phyloP scores from a whole-genome alignment of 306 rosid genomes.

The Luffa acutangula region DNA sequence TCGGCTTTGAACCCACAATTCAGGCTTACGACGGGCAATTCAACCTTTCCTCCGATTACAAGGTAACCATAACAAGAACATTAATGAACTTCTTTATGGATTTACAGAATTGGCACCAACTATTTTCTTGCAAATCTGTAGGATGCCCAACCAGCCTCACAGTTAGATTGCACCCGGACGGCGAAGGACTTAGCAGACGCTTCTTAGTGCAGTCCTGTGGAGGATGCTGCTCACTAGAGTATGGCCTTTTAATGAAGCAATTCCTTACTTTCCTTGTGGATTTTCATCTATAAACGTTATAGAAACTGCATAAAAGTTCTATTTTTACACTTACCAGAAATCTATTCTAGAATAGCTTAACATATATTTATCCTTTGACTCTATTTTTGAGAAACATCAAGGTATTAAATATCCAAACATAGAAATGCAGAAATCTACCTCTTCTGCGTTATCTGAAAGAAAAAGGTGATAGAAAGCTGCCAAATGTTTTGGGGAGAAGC shows the following conservation, averaged over 20 bases:
- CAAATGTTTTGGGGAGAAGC: neutral
- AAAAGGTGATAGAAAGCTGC: neutral
- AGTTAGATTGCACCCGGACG: constrained; percentile 26
- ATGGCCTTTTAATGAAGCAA: constrained; percentile 7
- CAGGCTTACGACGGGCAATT: constrained; percentile 30
- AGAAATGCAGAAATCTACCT: neutral
- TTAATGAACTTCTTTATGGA: neutral
- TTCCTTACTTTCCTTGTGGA: neutral
- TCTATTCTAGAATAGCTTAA: constrained; percentile 12
- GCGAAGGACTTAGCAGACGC: constrained; percentile 29
- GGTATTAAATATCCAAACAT: neutral
- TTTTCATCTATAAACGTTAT: constrained; percentile 11
- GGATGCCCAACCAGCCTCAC: constrained; percentile 24
- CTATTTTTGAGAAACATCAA: neutral
- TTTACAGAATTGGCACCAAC: constrained; percentile 11
- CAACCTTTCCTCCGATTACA: constrained; percentile 19
- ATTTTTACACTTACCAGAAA: constrained; percentile 3
- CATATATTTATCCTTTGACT: neutral
- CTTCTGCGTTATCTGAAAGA: neutral
- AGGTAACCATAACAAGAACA: constrained; percentile 19
- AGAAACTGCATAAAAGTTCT: constrained; percentile 15
- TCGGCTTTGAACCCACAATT: constrained; percentile 30
- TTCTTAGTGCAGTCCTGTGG: constrained; percentile 14
- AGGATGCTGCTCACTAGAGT: neutral
- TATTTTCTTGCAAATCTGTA: constrained; percentile 16